Evolutionary conservation across 1,284 basidiomycete genomes (phyloP), one percentile per base, ranked within the genome.

Genomic region (Paramarasmius palmivorus): DNA sequence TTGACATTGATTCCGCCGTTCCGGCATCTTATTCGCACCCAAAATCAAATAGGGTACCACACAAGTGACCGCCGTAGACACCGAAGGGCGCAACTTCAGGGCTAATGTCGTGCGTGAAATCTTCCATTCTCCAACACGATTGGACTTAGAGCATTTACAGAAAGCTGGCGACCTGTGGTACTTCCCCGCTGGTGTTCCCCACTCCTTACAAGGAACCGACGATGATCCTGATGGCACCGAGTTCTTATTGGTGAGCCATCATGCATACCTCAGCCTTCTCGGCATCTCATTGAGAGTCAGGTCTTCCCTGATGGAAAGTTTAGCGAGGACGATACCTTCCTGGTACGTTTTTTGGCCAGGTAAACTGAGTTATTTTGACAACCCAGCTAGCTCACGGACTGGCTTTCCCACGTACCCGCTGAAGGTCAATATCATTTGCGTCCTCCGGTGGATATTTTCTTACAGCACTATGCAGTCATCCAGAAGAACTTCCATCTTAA

Each of bases 121-220:
- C 26, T 9, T 25, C n/a, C 5, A 7, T n/a, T n/a, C 29, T 5
- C 45, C 22, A 17, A 36, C 10, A 35, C 20, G 17, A 20, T 4
- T 39, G n/a, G n/a, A n/a, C n/a, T n/a, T n/a, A n/a, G n/a, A n/a
- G n/a, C n/a, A n/a, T n/a, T n/a, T n/a, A 20, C 45, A 78, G 76
- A 60, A 63, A 35, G 63, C 73, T 49, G 77, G 77, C 17, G 75
- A 78, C 63, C 63, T 78, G 19, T 77, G 86, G 86, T 88, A 83
- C 69, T 89, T 89, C 73, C 86, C 86, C 7, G 70, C 85, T 8
- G 86, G 87, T n/a, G 76, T 83, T 56, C 79, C 82, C 14, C 82
- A 85, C 63, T 79, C 78, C 23, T 72, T 90, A 25, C 88, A 90
- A 71, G 87, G 84, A 15, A 83, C 81, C 5, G 45, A 49, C 17